Conservation (phyloP, 2,329 filamentous ascomycete genomes). For the Blastomyces parvus region DNA sequence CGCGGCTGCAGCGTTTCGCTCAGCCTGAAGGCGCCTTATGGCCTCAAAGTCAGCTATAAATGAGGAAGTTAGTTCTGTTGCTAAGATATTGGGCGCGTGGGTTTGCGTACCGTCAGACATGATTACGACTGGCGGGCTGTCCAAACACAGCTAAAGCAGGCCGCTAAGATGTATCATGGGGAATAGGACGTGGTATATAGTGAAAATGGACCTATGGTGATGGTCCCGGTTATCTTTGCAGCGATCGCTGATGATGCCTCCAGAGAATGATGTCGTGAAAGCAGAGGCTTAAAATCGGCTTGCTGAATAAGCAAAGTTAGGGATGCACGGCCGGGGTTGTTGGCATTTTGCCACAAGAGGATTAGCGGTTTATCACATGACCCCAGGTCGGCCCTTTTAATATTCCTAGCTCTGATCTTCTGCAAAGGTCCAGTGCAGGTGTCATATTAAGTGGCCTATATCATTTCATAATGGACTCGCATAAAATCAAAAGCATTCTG, state of each 20-base stretch:
- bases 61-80: slow-evolving; percentile 19
- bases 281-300: not conserved
- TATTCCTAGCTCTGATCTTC: not conserved
- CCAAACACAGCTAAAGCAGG: slow-evolving; percentile 21
- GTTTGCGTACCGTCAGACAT: slow-evolving; percentile 37
- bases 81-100: slow-evolving; percentile 10
- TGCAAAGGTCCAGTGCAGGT: not conserved
- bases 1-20: slow-evolving; percentile 74
- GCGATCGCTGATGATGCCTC: not conserved
- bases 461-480: too few species aligned
- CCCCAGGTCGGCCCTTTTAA: too few species aligned
- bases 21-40: slow-evolving; percentile 79
- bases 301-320: not conserved
- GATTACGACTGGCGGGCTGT: slow-evolving; percentile 20
- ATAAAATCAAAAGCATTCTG: too few species aligned
- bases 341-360: not conserved
- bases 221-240: not conserved
- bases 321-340: not conserved
- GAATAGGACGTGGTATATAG: slow-evolving; percentile 27
- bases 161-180: slow-evolving; percentile 22
- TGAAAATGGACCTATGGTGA: slow-evolving; percentile 17
- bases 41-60: slow-evolving; percentile 67
- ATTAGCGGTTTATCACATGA: not conserved
- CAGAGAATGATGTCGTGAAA: not conserved
- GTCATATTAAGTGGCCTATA: not conserved